Percentiles rank a stretch among this genome's conserved stretches.
These are phyloP conservation scores for Avena atlantica DNA, from an alignment of 176 grass and related monocot genomes.

Conservation along the genomic window DNA sequence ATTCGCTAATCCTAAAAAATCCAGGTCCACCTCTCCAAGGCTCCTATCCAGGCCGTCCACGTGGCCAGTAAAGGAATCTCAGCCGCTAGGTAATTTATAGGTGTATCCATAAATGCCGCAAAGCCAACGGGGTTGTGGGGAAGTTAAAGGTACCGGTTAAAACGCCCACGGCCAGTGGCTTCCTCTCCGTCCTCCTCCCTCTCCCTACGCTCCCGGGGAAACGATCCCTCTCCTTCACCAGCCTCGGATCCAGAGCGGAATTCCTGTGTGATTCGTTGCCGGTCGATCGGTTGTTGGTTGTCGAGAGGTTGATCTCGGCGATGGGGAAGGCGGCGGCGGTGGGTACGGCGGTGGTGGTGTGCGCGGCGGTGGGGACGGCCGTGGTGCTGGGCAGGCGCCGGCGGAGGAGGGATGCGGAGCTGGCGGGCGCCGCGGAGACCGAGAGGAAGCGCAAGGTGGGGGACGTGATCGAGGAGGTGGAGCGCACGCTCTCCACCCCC, in stretches of 20 bases:
- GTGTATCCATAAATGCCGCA: constrained; percentile 50
- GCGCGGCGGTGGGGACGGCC: constrained; percentile 69
- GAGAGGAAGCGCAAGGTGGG: constrained; percentile 44
- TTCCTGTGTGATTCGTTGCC: not conserved
- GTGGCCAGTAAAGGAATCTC: accelerated
- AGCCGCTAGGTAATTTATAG: not conserved
- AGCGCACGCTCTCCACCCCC: constrained; percentile 70
- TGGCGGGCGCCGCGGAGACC: constrained; percentile 21
- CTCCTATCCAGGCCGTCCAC: not conserved
- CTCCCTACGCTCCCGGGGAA: constrained; percentile 40
- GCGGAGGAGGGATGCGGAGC: constrained; percentile 34
- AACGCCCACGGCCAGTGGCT: constrained; percentile 49
- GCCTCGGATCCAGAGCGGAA: constrained; percentile 46
- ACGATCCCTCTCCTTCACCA: not conserved
- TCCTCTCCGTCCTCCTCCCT: constrained; percentile 4
- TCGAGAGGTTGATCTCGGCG: not conserved
- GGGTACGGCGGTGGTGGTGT: constrained; percentile 69
- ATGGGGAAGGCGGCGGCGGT: constrained; percentile 77
- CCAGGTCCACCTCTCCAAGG: not conserved
- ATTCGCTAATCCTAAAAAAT: not conserved
- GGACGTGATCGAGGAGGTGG: constrained; percentile 71
- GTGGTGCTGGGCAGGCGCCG: constrained; percentile 57
- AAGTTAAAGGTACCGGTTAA: constrained; percentile 41
- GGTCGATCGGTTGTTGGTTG: constrained; percentile 8
- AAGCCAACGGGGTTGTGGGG: constrained; percentile 4